These are phyloP conservation scores for Neofusicoccum sp. DNA, from an alignment of 2,329 filamentous ascomycete genomes.

Conservation along the genomic window DNA sequence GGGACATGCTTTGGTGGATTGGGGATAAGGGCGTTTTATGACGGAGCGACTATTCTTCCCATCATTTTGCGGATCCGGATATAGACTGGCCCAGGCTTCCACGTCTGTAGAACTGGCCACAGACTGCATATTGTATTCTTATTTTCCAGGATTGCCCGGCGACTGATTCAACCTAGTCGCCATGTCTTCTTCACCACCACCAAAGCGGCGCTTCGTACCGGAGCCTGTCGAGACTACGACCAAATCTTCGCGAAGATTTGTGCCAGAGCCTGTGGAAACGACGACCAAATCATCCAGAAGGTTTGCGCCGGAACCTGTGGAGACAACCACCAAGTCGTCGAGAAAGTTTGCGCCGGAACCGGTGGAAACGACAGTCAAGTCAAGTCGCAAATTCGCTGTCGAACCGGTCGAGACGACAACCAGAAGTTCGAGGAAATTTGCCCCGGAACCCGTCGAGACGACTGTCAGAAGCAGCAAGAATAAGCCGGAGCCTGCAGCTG, in stretches of 20 bases:
- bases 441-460: constrained; percentile 42
- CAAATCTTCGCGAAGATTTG: constrained; percentile 29
- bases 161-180: constrained; percentile 12
- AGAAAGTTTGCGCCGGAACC: constrained; percentile 60
- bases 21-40: constrained; percentile 16
- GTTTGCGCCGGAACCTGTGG: constrained; percentile 33
- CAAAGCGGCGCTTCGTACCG: constrained; percentile 35
- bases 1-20: constrained; percentile 17
- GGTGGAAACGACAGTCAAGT: constrained; percentile 67
- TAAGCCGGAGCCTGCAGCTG: constrained; percentile 19
- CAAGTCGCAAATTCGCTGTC: constrained; percentile 35
- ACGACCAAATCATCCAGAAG: constrained; percentile 23
- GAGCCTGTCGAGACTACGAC: constrained; percentile 35
- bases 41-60: neutral
- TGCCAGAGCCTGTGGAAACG: constrained; percentile 37
- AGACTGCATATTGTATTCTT: neutral
- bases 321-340: constrained; percentile 20
- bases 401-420: constrained; percentile 32
- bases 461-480: constrained; percentile 29
- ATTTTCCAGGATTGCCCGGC: neutral
- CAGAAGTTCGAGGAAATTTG: constrained; percentile 52
- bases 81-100: neutral
- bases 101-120: neutral
- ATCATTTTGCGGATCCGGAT: neutral
- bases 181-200: constrained; percentile 33